These are phyloP conservation scores for Penicillium cinerascens DNA, from an alignment of 495 filamentous ascomycete genomes.

Conservation along the genomic window DNA sequence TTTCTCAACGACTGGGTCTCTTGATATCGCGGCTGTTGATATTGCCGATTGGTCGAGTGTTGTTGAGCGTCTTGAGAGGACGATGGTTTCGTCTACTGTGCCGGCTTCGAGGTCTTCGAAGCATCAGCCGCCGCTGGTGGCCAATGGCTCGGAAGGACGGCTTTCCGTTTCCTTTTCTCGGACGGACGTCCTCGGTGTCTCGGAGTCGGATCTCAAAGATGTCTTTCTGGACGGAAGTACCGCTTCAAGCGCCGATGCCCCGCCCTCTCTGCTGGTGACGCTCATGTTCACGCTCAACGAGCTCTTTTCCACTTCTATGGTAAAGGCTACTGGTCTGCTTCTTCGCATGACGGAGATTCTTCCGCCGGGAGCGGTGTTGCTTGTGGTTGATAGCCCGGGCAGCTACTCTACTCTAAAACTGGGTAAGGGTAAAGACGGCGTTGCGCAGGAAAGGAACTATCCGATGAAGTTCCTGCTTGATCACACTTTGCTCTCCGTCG, in stretches of 20 bases:
- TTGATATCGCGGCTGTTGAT: conserved; percentile 66
- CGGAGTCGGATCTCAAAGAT: conserved; percentile 34
- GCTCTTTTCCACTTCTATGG: conserved; percentile 74
- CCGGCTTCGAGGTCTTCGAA: conserved; percentile 19
- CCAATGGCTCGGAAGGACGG: conserved; percentile 30
- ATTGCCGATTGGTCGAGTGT: conserved; percentile 72
- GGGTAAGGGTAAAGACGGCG: conserved; percentile 35
- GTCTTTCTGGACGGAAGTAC: conserved; percentile 30
- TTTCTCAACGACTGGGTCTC: conserved; percentile 21
- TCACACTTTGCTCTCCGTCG: conserved; percentile 62
- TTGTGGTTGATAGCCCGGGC: conserved; percentile 91
- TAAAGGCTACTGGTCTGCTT: conserved; percentile 71
- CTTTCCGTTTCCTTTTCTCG: conserved; percentile 54
- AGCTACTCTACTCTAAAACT: conserved; percentile 80
- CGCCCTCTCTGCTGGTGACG: conserved; percentile 58
- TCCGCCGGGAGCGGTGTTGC: conserved; percentile 58
- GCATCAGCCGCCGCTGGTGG: conserved; percentile 50
- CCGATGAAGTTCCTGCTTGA: conserved; percentile 94
- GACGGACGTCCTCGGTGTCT: conserved; percentile 58
- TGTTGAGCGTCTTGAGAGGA: conserved; percentile 48
- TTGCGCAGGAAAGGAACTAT: conserved; percentile 62
- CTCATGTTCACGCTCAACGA: conserved; percentile 97
- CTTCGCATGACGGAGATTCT: conserved; percentile 57
- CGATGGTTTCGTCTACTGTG: conserved; percentile 34
- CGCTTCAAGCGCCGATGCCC: conserved; percentile 1